Conservation (phyloP, 306 rosid species). For the Cercis canadensis region DNA sequence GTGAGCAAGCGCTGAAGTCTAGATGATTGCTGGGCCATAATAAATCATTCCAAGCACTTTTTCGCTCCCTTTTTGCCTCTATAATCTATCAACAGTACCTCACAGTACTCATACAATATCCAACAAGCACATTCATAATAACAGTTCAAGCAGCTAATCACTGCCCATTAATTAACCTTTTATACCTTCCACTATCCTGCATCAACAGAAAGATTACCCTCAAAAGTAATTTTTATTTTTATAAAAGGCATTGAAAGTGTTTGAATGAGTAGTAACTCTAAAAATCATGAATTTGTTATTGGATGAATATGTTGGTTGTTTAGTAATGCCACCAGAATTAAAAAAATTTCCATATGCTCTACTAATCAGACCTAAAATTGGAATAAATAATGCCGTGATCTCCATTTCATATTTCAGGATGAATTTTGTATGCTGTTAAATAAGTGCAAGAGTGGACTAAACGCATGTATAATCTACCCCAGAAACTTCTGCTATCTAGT, state of each 20-base stretch:
- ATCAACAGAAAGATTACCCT: constrained; percentile 31
- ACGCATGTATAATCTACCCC: neutral
- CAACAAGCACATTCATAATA: constrained; percentile 30
- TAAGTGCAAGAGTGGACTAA: neutral
- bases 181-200: constrained; percentile 36
- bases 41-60: constrained; percentile 71
- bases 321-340: constrained; percentile 12
- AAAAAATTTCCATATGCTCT: neutral
- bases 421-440: neutral
- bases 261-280: neutral
- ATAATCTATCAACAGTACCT: constrained; percentile 18
- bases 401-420: constrained; percentile 7
- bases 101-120: constrained; percentile 26
- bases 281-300: too few relatives aligned
- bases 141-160: constrained; percentile 25
- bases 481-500: constrained; percentile 16
- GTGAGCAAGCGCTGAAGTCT: constrained; percentile 98
- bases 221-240: constrained; percentile 20
- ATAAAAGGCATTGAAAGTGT: constrained; percentile 9
- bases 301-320: too few relatives aligned
- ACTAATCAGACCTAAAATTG: constrained; percentile 19
- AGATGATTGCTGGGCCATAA: constrained; percentile 96
- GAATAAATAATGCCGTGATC: constrained; percentile 16
- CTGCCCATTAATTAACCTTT: constrained; percentile 19
- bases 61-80: constrained; percentile 29